Evolutionary conservation across 805 yeast genomes (phyloP), one percentile per base, ranked within the genome.

Genomic region (Starmerella geochares): DNA sequence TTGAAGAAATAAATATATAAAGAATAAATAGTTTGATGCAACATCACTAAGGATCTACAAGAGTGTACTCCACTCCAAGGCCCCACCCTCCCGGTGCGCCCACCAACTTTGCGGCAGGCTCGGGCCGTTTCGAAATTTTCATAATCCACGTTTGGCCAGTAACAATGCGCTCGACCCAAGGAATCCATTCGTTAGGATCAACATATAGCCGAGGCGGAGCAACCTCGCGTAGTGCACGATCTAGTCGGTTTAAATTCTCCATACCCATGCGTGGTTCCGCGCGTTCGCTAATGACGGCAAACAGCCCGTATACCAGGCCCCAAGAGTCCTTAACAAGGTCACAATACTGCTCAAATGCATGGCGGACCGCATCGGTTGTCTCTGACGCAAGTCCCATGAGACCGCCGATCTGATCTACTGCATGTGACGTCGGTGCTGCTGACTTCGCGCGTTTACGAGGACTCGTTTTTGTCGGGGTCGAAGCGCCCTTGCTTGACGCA

Each of bases 81-180:
- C 58, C 58, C 63, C 60, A 60, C 5, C 46, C 59, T 16, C 59
- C 63, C 4, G 54, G 43, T 14, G 51, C 52, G 24, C 58, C 61
- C 20, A 43, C 42, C 3, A 55, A 49, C 27, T 42, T 31, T 10
- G 49, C 48, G 16, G 43, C 50, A 6, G 55, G 54, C 50, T 55
- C 64, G 10, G 58, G 55, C 11, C 33, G 47, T 8, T 46, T 54
- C 13, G 65, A 52, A 14, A 64, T 51, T 19, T 54, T 39, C 32
- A 53, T 49, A 23, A 66, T 53, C 67, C 67, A 64, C 20, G 57
- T 53, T 50, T 66, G 69, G 44, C 66, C 67, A 4, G 59, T 61
- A n/a, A 62, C 58, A 31, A 66, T 64, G 39, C 55, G 55, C 31
- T 59, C 56, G 13, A 60, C 60, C 67, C 68, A 65, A 10, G 38